Evolutionary conservation across 768 basidiomycete species (phyloP).

Genomic region (Tricholoma terreum): DNA sequence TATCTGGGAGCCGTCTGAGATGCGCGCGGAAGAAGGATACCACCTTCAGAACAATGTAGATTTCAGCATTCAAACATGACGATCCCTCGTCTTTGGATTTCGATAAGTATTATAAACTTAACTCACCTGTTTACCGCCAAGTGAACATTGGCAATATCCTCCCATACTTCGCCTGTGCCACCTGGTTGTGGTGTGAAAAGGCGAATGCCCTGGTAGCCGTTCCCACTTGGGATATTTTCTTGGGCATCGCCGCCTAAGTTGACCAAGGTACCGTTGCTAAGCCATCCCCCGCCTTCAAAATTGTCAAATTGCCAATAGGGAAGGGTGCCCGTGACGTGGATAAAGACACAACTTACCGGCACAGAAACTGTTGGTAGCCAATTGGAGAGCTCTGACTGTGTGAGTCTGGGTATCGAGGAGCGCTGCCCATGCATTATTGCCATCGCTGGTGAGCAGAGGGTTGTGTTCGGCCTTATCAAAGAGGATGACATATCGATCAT

Average conservation of each 20-base stretch:
- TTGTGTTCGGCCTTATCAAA: background rate
- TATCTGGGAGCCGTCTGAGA: slow-evolving; percentile 32
- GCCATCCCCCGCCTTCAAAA: background rate
- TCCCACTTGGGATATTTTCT: no score
- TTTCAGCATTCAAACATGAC: slow-evolving; percentile 32
- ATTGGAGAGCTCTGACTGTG: background rate
- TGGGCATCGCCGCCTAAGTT: background rate
- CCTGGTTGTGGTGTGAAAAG: slow-evolving; percentile 23
- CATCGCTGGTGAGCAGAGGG: background rate
- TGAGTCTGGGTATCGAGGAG: background rate
- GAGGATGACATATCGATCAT: background rate
- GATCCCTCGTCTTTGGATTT: slow-evolving; percentile 23
- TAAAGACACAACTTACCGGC: background rate
- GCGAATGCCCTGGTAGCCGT: background rate
- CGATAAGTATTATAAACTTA: slow-evolving; percentile 39
- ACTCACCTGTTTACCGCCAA: slow-evolving; percentile 33
- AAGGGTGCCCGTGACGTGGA: no score
- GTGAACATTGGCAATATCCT: slow-evolving; percentile 20
- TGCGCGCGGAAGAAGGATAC: slow-evolving; percentile 38
- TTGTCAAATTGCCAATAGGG: no score
- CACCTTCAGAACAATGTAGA: slow-evolving; percentile 35
- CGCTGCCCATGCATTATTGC: background rate
- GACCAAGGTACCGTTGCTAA: slow-evolving; percentile 2
- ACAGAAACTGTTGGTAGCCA: background rate
- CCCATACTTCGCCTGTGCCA: slow-evolving; percentile 28